These are phyloP conservation scores for Rhizophagus clarus DNA, from an alignment of 192 early-diverging fungal genomes.

Conservation along the genomic window DNA sequence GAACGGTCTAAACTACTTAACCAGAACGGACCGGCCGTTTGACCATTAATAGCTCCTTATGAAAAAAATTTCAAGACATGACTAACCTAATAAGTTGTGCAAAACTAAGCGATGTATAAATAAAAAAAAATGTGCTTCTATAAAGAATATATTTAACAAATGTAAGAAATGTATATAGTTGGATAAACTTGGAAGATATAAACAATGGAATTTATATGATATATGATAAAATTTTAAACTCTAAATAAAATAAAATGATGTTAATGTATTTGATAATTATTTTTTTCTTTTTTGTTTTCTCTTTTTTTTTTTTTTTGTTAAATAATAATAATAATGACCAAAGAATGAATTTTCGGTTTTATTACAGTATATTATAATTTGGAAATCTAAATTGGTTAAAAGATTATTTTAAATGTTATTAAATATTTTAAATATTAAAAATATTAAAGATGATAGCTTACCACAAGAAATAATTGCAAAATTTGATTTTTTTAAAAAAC, in stretches of 20 bases:
- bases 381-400: too few relatives aligned
- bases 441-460: neutral
- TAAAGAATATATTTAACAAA: neutral
- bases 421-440: neutral
- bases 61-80: too few relatives aligned
- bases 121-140: neutral
- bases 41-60: neutral
- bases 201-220: neutral
- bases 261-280: neutral
- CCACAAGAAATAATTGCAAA: neutral
- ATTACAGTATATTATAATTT: too few relatives aligned
- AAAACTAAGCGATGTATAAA: too few relatives aligned
- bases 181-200: neutral
- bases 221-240: neutral
- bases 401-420: too few relatives aligned
- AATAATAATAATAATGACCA: too few relatives aligned
- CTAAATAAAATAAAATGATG: neutral
- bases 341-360: too few relatives aligned
- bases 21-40: neutral
- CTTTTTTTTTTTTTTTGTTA: neutral
- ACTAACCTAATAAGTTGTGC: too few relatives aligned
- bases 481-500: conserved; percentile 5
- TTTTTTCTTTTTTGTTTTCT: neutral
- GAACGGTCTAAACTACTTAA: neutral
- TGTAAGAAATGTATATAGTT: neutral